Evolutionary conservation across 1,139 yeast species (phyloP).

Genomic region (Meyerozyma guilliermondii): DNA sequence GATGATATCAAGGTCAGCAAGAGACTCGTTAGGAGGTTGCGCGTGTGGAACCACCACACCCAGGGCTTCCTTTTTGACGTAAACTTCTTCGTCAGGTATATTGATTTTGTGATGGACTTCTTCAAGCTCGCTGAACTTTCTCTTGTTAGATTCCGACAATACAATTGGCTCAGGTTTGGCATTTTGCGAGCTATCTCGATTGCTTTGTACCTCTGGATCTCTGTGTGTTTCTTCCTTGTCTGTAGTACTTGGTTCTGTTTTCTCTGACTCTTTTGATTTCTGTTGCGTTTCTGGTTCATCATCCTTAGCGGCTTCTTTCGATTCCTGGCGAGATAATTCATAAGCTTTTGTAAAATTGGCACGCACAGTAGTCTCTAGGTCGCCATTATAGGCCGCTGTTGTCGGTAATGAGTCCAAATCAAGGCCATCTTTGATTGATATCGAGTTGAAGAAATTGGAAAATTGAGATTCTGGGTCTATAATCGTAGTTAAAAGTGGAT

Average conservation of each 20-base stretch:
- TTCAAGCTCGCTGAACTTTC: neutral
- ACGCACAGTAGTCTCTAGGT: neutral
- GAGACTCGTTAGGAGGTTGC: neutral
- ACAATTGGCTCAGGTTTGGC: neutral
- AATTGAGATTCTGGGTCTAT: neutral
- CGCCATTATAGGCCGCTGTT: neutral
- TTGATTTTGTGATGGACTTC: neutral
- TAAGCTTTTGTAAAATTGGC: neutral
- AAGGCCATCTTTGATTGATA: neutral
- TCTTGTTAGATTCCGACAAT: neutral
- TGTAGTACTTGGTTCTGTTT: too few relatives aligned
- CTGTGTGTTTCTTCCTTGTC: too few relatives aligned
- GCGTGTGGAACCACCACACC: conserved; percentile 12
- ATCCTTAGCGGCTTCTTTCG: neutral
- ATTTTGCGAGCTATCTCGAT: neutral
- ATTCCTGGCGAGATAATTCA: neutral
- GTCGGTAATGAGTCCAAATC: neutral
- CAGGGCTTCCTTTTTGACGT: conserved; percentile 4
- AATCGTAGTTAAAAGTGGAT: neutral
- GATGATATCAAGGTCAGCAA: conserved; percentile 30
- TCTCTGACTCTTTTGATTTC: too few relatives aligned
- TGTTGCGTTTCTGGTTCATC: too few relatives aligned
- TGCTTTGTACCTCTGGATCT: too few relatives aligned
- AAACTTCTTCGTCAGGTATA: neutral
- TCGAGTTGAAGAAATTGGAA: neutral